These are phyloP conservation scores for Apiosordaria backusii DNA, from an alignment of 495 filamentous ascomycete species.

Conservation along the genomic window DNA sequence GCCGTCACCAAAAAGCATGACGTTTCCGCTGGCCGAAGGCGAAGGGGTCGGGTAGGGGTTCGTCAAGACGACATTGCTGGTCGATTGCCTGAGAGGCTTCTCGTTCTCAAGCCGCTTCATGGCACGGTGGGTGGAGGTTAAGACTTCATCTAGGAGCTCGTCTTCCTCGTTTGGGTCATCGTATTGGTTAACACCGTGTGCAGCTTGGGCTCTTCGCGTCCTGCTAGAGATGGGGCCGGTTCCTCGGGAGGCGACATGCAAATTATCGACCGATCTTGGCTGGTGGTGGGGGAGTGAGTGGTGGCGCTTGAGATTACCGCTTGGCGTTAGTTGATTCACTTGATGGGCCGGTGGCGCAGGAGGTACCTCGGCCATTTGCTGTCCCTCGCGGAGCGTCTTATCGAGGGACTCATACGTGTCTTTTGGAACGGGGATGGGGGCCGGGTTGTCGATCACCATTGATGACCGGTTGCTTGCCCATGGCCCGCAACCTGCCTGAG, in stretches of 20 bases:
- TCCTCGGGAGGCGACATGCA: slow-evolving; percentile 49
- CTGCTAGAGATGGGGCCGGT: slow-evolving; percentile 72
- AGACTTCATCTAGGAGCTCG: slow-evolving; percentile 83
- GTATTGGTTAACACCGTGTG: slow-evolving; percentile 75
- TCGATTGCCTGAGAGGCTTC: slow-evolving; percentile 51
- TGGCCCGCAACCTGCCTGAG: slow-evolving; percentile 84
- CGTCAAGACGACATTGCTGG: slow-evolving; percentile 57
- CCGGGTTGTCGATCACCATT: slow-evolving; percentile 67
- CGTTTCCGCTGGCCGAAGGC: slow-evolving; percentile 76
- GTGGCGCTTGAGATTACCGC: slow-evolving; percentile 57
- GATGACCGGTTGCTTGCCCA: slow-evolving; percentile 83
- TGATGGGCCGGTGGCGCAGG: slow-evolving; percentile 53
- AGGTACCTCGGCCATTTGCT: slow-evolving; percentile 59
- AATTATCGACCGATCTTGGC: slow-evolving; percentile 62
- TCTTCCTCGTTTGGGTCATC: slow-evolving; percentile 97
- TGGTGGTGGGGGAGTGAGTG: slow-evolving; percentile 73
- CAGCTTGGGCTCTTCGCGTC: slow-evolving; percentile 75
- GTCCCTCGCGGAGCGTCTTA: slow-evolving; percentile 69
- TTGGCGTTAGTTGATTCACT: slow-evolving; percentile 50
- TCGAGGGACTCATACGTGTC: slow-evolving; percentile 68
- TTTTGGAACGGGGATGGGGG: slow-evolving; percentile 50
- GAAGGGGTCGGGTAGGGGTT: slow-evolving; percentile 91
- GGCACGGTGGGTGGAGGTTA: slow-evolving; percentile 47
- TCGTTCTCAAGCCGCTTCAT: slow-evolving; percentile 50
- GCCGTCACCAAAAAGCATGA: slow-evolving; percentile 63